Evolutionary conservation across 257 asterid genomes (phyloP), one percentile per base, ranked within the genome.

Genomic region (Ajuga chamaepitys): DNA sequence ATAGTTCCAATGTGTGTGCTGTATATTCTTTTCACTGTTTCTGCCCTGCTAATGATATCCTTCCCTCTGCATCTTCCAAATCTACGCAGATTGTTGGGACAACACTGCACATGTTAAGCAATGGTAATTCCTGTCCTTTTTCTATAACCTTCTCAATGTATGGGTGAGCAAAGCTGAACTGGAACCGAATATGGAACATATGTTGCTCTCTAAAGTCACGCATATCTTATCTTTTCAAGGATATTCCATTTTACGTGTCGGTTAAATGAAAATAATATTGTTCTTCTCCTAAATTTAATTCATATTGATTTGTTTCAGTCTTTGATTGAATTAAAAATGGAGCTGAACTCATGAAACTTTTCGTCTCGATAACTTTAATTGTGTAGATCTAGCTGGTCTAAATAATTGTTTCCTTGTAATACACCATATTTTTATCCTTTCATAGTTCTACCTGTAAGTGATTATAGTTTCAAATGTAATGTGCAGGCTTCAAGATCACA

Each of bases 81-180:
- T 58, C 32, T 67, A 28, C 83, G 88, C 95, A 91, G 98, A 83
- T 85, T 91, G 96, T 84, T 91, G 98, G 98, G 80, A 51, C 68
- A 77, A 83, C 63, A 91, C 92, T 37, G 92, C 92, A 22, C 90
- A 81, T 58, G 83, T 91, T 70, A 82, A 81, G 50, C 88, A 91
- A 77, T 91, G 98, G 98, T 86, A 78, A 60, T 34, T 56, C 62
- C 70, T 28, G 18, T 69, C 42, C 68, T 58, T 67, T 35, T 42
- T 35, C 56, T 60, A 3, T 52, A 32, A 35, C 51, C 41, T 68
- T 41, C 72, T 17, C 25, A 30, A 25, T 65, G 67, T 54, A 52
- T 41, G 53, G 37, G 5, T 40, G n/a, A n/a, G n/a, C n/a, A n/a
- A n/a, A 48, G 32, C 14, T 51, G 58, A 58, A 24, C 24, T n/a